Evolutionary conservation across 1,284 basidiomycete species (phyloP), one percentile per base, ranked within the genome.

Genomic region (Cutaneotrichosporon dermatis): DNA sequence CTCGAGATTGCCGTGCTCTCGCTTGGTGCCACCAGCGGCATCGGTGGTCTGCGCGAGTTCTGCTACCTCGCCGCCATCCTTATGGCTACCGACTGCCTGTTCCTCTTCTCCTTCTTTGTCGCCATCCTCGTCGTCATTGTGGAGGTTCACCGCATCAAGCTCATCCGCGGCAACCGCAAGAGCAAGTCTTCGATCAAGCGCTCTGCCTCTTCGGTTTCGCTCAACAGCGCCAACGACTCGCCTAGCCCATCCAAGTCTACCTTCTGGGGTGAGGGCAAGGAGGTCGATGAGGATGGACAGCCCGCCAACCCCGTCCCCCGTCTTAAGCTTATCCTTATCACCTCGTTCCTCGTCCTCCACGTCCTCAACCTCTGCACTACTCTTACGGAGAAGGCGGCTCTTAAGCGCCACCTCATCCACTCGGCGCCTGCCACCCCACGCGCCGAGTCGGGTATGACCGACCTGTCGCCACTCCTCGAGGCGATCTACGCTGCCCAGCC

Each of bases 281-380:
- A 59, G 53, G 44, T 62, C 58, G 33, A 43, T 39, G 54, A 41
- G 42, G 58, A 57, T 33, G 54, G 55, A 37, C 54, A 69, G 66
- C 49, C 61, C 1, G 85, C 87, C 73, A 92, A 89, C 75, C 92
- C 94, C 0, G 88, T 92, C 40, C 86, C 89, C 12, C 82, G 92
- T 50, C 82, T 99, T 63, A 98, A 97, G 80, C 81, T 95, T n/a
- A 83, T 95, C 66, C 80, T 95, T 69, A 90, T 95, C 66, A 86
- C 87, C 35, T 86, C 91, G 3, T 96, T 97, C 83, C 82, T 94
- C 64, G 87, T 86, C 0, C 80, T 97, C 1, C 93, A 97, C 72
- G 84, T 93, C 58, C 84, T 97, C 67, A 99, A 98, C 80, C 84
- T 98, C 59, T 89, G 89, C 76, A 92, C 95, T 1, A 95, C 95